Percentiles rank a stretch among this genome's conserved stretches.
Conservation (phyloP, 2,329 filamentous ascomycete genomes). For the Pezicula radicicola region DNA sequence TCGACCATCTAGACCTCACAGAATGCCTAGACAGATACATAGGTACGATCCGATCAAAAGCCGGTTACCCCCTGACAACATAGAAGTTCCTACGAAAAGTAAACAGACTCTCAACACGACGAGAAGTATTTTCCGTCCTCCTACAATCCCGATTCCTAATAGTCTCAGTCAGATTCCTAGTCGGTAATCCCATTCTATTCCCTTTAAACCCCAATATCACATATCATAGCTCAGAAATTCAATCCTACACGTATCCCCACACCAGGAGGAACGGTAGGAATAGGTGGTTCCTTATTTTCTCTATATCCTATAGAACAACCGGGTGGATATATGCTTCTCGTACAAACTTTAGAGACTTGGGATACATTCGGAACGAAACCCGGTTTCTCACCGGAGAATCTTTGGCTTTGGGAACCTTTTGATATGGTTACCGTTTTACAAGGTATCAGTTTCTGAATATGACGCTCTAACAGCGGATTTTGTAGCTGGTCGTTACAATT, state of each 20-base stretch:
- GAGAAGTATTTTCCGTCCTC: slow-evolving; percentile 30
- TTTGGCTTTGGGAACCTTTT: slow-evolving; percentile 35
- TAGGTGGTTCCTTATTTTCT: slow-evolving; percentile 32
- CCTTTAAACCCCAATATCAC: slow-evolving; percentile 23
- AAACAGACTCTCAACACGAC: slow-evolving; percentile 32
- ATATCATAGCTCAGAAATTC: slow-evolving; percentile 28
- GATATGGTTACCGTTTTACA: slow-evolving; percentile 32
- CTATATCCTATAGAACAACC: slow-evolving; percentile 36
- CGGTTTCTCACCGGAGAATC: slow-evolving; percentile 25
- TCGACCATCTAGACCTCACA: slow-evolving; percentile 29
- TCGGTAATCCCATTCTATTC: slow-evolving; percentile 32
- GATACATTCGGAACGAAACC: slow-evolving; percentile 30
- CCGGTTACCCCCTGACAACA: slow-evolving; percentile 28
- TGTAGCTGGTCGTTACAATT: slow-evolving; percentile 29
- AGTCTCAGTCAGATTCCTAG: slow-evolving; percentile 33
- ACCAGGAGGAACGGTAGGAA: slow-evolving; percentile 32
- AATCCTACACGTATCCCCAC: slow-evolving; percentile 35
- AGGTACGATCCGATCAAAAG: slow-evolving; percentile 23
- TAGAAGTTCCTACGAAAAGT: slow-evolving; percentile 27
- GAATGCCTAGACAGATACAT: slow-evolving; percentile 26
- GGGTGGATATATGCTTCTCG: slow-evolving; percentile 37
- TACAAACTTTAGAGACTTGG: slow-evolving; percentile 31
- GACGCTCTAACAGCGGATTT: slow-evolving; percentile 25
- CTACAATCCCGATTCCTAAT: slow-evolving; percentile 31
- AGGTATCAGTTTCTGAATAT: slow-evolving; percentile 31